phyloP scores from a whole-genome alignment of 257 asterid species.

The Rubia yunnanensis region DNA sequence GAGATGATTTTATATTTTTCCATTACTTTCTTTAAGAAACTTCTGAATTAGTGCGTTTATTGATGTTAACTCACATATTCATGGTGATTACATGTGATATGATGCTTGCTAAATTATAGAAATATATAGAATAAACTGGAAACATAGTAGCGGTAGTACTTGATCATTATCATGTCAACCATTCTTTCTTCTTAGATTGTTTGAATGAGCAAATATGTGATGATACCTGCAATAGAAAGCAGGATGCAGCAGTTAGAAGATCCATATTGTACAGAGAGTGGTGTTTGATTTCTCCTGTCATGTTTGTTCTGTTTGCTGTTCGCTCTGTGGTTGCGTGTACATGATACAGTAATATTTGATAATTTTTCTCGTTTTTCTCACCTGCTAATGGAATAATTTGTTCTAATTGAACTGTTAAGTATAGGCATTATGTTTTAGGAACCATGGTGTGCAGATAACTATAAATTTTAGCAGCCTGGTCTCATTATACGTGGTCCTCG shows the following conservation, averaged over 20 bases:
- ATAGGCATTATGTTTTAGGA: not conserved
- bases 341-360: not conserved
- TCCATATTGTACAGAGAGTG: not conserved
- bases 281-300: not conserved
- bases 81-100: not conserved
- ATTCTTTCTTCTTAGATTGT: not conserved
- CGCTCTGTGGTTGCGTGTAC: not conserved
- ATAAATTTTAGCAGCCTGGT: not conserved
- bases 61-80: not conserved
- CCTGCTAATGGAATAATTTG: not conserved
- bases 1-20: slow-evolving; percentile 18
- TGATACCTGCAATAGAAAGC: not conserved
- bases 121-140: not conserved
- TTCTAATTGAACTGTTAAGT: not conserved
- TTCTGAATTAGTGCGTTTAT: not conserved
- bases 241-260: not conserved
- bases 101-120: not conserved
- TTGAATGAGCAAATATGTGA: not conserved
- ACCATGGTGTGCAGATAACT: not conserved
- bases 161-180: not conserved
- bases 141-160: not conserved
- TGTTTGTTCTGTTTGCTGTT: not conserved
- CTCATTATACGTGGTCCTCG: not conserved
- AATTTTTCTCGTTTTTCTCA: not conserved
- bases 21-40: not conserved